Evolutionary conservation across 306 rosid species (phyloP), one percentile per base, ranked within the genome.

Genomic region (Vigna reflexopilosa): DNA sequence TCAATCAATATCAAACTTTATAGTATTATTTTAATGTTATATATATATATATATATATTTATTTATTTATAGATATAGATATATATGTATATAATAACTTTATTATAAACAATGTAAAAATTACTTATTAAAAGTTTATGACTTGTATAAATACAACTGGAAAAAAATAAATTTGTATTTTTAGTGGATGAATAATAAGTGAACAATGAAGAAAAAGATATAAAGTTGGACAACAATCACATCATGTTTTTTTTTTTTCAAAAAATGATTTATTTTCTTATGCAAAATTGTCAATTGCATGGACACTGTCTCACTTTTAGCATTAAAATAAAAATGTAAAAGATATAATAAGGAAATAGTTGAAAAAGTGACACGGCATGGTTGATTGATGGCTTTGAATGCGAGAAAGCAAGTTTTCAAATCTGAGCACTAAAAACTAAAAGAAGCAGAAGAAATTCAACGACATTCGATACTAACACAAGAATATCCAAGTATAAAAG

Each of bases 401-500:
- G 61, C 6, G 14, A 55, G 30, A 55, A 55, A 9, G 62, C 30
- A 55, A 9, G 32, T 55, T 22, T 22, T 55, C 62, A 55, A 55
- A 55, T 55, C 30, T 20, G 7, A 26, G 26, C 61, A 19, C 61
- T 17, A 68, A 48, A 48, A 40, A 20, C 20, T 6, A 51, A 52
- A 38, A 7, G 9, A 38, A 38, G 42, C 7, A 7, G 20, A 17
- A 17, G 8, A 17, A 54, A 55, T 20, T 55, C 4, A 6, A 28
- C 78, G 45, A 45, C 30, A 30, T 45, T 74, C 36, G 38, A 47
- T 22, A 1, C 38, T 17, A 49, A 48, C 20, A 47, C 67, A n/a
- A 30, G 63, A 78, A 78, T 70, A 69, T 22, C 14, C 45, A 51
- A 61, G 69, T 16, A 4, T 9, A 50, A 16, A 50, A 8, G n/a